Base-by-base conservation (phyloP, 2,329 filamentous ascomycete genomes). In the Sclerotiophoma versabilis region DNA sequence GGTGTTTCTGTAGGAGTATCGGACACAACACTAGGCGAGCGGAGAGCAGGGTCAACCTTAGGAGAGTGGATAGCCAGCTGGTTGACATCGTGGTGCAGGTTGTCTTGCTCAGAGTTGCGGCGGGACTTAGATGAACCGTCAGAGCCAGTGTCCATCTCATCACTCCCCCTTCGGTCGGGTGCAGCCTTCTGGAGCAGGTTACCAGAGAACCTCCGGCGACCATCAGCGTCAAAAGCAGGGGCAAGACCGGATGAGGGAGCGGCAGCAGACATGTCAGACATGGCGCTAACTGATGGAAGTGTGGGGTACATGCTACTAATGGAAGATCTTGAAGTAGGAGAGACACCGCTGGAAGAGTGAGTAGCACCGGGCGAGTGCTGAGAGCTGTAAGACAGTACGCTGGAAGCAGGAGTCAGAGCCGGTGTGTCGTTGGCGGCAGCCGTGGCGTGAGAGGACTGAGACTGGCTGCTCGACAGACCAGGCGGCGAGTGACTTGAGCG, bases 331-430 rank as follows among this genome's bases (percentile, higher is more conserved):
- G 84, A 84, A 37, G 83, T 81, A 1, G 88, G 88, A 44, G 88
- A 90, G 72, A 92, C 82, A 70, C 83, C 87, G 54, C 80, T 78
- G 46, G 74, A 72, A 32, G 81, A 79, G 49, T 87, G 84, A 39
- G 84, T 85, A n/a, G 88, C 91, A 23, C 87, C 86, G 61, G 90
- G 90, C 6, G 90, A 93, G 72, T 92, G 89, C 41, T 87, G 87
- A 10, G 90, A 91, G 32, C 86, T 87, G 77, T 92, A 92, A 0
- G 90, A 92, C 70, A 91, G 82, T 49, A 86, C 84, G 72, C 87
- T 91, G 10, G 88, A 90, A 0, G 89, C 87, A 7, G 90, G 90
- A 2, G 90, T 93, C 59, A 92, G 82, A 9, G 89, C 89, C 9
- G 90, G 89, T 12, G 90, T 93, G 58, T 90, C 88, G 33, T 63